phyloP scores from a whole-genome alignment of 169 alveolate species.

The Plasmodium adleri region DNA sequence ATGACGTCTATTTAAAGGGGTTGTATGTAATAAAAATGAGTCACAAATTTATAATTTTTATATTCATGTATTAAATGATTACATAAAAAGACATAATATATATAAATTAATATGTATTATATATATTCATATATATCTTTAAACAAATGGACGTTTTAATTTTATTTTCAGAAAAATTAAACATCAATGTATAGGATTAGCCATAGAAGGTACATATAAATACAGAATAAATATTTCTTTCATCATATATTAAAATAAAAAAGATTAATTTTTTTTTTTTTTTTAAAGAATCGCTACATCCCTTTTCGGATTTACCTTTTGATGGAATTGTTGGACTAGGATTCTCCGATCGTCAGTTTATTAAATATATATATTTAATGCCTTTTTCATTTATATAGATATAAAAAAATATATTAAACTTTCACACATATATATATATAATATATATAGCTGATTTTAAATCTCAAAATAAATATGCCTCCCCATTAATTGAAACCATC shows the following conservation, averaged over 20 bases:
- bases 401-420: neutral
- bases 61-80: neutral
- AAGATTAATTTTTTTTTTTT: slow-evolving; percentile 1
- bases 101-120: neutral
- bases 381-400: neutral
- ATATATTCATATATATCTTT: neutral
- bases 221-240: neutral
- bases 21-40: slow-evolving; percentile 77
- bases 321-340: slow-evolving; percentile 96
- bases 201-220: slow-evolving; percentile 83
- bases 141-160: neutral
- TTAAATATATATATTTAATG: slow-evolving; percentile 2
- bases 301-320: slow-evolving; percentile 93
- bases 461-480: slow-evolving; percentile 34
- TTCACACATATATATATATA: neutral
- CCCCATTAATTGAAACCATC: slow-evolving; percentile 86
- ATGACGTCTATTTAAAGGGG: slow-evolving; percentile 81
- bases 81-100: neutral
- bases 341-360: slow-evolving; percentile 86
- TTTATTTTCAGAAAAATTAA: slow-evolving; percentile 81
- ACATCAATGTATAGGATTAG: slow-evolving; percentile 91
- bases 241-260: neutral
- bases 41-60: neutral
- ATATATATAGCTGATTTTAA: slow-evolving; percentile 49
- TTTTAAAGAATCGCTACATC: slow-evolving; percentile 87